Evolutionary conservation across 129 eudicot genomes (phyloP), one percentile per base, ranked within the genome.

Genomic region (Pulicaria dysenterica): DNA sequence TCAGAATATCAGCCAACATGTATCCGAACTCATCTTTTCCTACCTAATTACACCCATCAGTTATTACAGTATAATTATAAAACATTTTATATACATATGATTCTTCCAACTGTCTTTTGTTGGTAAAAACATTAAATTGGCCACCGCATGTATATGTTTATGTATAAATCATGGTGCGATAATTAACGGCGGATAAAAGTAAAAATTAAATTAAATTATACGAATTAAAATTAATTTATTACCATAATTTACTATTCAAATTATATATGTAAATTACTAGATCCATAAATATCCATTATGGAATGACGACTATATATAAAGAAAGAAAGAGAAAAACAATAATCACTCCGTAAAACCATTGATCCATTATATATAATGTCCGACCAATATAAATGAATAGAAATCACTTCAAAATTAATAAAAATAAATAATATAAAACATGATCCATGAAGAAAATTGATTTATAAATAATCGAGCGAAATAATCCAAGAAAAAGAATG

Each of bases 11-110:
- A 12, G 78, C 92, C 58, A 89, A 58, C 96, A 89, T 89, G 60
- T 69, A 71, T 0, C 96, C 96, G 12, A 89, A 89, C 73, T 89
- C 96, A 53, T 89, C 96, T 31, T 86, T 89, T 9, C 96, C 96
- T 3, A 89, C 91, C 91, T 89, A 62, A 44, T 11, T 17, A 42
- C 15, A 19, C 2, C 9, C 3, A 42, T 63, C 11, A 39, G n/a
- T n/a, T n/a, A 3, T 68, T 8, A 60, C 6, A 54, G 4, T 56
- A 31, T 67, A 6, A 8, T 49, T 47, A 13, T 12, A 45, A 34
- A n/a, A n/a, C n/a, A n/a, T n/a, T n/a, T n/a, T n/a, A n/a, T n/a
- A n/a, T n/a, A n/a, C n/a, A n/a, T n/a, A 24, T 24, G 31, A 24
- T 24, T 24, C 31, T 24, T 24, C 31, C 31, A 0, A 24, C 2